These are phyloP conservation scores for Agastache rugosa DNA, from an alignment of 257 asterid genomes.

Conservation along the genomic window DNA sequence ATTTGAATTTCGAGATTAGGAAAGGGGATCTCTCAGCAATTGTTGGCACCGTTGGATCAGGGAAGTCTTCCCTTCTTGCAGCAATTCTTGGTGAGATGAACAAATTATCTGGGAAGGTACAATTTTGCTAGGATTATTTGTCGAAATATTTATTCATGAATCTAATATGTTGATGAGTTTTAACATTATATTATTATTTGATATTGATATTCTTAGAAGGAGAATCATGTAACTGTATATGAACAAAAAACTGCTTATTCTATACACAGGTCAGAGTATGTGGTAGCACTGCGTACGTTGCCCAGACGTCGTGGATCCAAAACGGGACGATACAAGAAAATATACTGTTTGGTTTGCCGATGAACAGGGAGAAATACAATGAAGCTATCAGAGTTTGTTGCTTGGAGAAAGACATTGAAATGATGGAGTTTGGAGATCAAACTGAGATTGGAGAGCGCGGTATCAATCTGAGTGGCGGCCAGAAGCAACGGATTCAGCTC, in stretches of 20 bases:
- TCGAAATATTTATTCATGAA: no score
- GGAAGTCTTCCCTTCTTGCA: conserved; percentile 88
- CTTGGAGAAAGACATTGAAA: conserved; percentile 91
- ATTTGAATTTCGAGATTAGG: conserved; percentile 55
- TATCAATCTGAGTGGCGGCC: conserved; percentile 97
- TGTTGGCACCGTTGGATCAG: conserved; percentile 97
- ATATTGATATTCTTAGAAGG: not conserved
- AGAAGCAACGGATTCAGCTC: conserved; percentile 93
- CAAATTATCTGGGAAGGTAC: conserved; percentile 84
- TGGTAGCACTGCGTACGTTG: conserved; percentile 94
- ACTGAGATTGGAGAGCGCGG: conserved; percentile 99
- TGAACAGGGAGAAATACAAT: conserved; percentile 65
- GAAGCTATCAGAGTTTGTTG: conserved; percentile 82
- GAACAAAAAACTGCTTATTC: not conserved
- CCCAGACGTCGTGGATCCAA: conserved; percentile 97
- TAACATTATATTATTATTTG: not conserved
- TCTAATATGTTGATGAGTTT: not conserved
- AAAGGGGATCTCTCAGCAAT: conserved; percentile 85
- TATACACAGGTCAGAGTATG: conserved; percentile 68
- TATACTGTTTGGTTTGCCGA: conserved; percentile 69
- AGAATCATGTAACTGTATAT: not conserved
- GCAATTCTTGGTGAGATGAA: conserved; percentile 96
- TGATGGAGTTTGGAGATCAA: conserved; percentile 97
- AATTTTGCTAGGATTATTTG: not conserved
- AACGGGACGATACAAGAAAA: conserved; percentile 93